phyloP scores from a whole-genome alignment of 2,329 filamentous ascomycete genomes.

The Pseudofabraea citricarpa region DNA sequence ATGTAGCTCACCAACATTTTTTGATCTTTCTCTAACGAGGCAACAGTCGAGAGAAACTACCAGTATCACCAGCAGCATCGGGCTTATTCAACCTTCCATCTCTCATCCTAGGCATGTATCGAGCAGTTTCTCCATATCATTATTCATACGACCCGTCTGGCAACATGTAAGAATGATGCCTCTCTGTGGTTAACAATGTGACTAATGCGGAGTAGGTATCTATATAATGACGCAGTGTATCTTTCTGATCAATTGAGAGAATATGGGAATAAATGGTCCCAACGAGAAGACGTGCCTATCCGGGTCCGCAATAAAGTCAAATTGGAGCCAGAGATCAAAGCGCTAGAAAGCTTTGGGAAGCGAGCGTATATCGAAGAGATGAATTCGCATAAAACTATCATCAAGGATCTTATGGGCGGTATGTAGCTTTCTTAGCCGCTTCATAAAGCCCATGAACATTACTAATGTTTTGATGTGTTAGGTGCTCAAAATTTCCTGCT shows the following conservation, averaged over 20 bases:
- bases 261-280: constrained; percentile 46
- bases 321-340: constrained; percentile 55
- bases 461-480: constrained; percentile 10
- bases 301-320: constrained; percentile 50
- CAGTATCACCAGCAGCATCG: constrained; percentile 62
- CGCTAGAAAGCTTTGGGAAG: constrained; percentile 54
- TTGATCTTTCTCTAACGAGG: constrained; percentile 9
- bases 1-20: constrained; percentile 18
- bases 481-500: constrained; percentile 55
- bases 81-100: constrained; percentile 70
- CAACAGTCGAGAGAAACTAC: constrained; percentile 39
- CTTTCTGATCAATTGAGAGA: constrained; percentile 52
- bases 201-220: constrained; percentile 40
- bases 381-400: constrained; percentile 52
- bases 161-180: constrained; percentile 51
- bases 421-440: constrained; percentile 8
- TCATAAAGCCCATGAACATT: neutral
- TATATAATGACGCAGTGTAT: constrained; percentile 65
- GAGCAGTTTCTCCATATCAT: constrained; percentile 70
- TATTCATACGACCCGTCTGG: constrained; percentile 60
- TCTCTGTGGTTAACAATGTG: neutral
- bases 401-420: constrained; percentile 58
- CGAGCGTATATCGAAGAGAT: constrained; percentile 59
- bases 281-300: constrained; percentile 44
- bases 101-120: constrained; percentile 71